Evolutionary conservation across 169 alveolate genomes (phyloP), one percentile per base, ranked within the genome.

Genomic region (Eimeria sp.): DNA sequence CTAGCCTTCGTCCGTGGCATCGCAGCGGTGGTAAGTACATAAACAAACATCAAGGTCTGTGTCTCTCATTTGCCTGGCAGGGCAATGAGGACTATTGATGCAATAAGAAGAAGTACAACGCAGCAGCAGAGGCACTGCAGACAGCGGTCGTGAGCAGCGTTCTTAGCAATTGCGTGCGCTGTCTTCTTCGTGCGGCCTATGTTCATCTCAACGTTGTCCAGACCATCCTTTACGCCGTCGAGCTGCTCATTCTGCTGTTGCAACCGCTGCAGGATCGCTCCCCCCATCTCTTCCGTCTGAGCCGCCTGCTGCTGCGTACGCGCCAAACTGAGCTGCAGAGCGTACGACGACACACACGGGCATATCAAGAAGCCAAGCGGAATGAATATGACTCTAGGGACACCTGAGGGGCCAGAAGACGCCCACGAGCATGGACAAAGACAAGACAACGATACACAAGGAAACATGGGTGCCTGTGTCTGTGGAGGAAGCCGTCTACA

Each of bases 221-320:
- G 65, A 1, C 83, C 73, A n/a, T 63, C 93, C 34, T 45, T 54
- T 16, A 89, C 92, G 51, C 67, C 49, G 57, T 73, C 86, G 27
- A 95, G 91, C 95, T 95, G 95, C 30, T 87, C 96, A 70, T 87
- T 86, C 87, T 95, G 96, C 92, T 87, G 88, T 11, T 95, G 70
- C 95, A 87, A 27, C 78, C 63, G 57, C 76, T 72, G 67, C 49
- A 88, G 47, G 0, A 88, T 65, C 47, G 73, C 83, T 3, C 73
- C 93, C 30, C 95, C 96, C 72, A 95, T 75, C 61, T 86, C 95
- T 57, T 95, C 95, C 47, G 95, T 78, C 65, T 95, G 95, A 4
- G 87, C 96, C 34, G 72, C 96, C 76, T 75, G 70, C 86, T 63
- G 96, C 92, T 80, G 86, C 87, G 96, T 92, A 16, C 96, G 96